Evolutionary conservation across 768 basidiomycete species (phyloP).

Genomic region (Astraeus odoratus): DNA sequence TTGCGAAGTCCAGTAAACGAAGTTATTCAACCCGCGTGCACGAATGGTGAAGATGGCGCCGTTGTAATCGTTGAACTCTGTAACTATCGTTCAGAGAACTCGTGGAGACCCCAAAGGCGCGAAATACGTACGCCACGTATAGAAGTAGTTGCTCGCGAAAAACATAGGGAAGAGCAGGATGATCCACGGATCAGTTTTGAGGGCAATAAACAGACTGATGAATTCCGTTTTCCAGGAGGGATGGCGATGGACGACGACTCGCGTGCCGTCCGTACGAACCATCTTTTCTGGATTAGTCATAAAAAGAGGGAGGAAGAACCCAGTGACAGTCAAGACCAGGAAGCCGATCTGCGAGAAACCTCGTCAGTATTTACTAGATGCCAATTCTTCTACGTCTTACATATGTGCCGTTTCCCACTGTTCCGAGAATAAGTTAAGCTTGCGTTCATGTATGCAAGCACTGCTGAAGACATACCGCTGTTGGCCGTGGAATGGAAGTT

Average conservation of each 20-base stretch:
- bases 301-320: constrained; percentile 53
- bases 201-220: constrained; percentile 55
- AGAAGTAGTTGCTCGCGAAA: constrained; percentile 79
- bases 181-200: constrained; percentile 67
- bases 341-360: constrained; percentile 56
- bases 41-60: constrained; percentile 73
- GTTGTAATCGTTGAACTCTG: constrained; percentile 81
- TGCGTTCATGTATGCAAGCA: neutral
- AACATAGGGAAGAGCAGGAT: constrained; percentile 81
- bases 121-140: constrained; percentile 65
- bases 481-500: constrained; percentile 59
- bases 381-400: constrained; percentile 31
- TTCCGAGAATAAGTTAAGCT: neutral
- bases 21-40: constrained; percentile 69
- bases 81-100: too few relatives aligned
- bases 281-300: constrained; percentile 72
- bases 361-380: neutral
- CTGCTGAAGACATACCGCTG: neutral
- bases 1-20: constrained; percentile 75
- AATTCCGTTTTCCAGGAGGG: constrained; percentile 76
- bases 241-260: constrained; percentile 50
- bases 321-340: constrained; percentile 62
- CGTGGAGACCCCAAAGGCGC: too few relatives aligned
- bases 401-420: constrained; percentile 73
- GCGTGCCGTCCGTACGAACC: constrained; percentile 69